phyloP scores from a whole-genome alignment of 768 basidiomycete species.

The Cystobasidiopsis lactophilus region DNA sequence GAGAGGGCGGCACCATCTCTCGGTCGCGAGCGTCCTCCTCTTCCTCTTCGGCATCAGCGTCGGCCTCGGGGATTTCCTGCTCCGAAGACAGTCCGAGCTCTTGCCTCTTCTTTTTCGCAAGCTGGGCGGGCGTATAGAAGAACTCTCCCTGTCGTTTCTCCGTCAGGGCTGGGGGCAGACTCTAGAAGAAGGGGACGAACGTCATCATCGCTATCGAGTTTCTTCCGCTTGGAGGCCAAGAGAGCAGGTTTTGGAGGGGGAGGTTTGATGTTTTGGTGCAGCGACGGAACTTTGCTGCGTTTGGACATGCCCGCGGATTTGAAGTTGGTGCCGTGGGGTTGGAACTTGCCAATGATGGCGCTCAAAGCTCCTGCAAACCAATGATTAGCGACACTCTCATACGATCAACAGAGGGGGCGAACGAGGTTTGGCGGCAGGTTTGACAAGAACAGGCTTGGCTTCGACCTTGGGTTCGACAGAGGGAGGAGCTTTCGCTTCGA shows the following conservation, averaged over 20 bases:
- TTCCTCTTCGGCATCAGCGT: background rate
- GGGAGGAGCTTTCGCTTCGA: no score
- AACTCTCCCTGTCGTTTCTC: background rate
- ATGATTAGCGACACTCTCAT: no score
- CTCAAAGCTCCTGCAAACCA: no score
- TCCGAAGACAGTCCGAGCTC: background rate
- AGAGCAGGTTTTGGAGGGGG: background rate
- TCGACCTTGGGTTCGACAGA: no score
- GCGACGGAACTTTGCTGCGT: background rate
- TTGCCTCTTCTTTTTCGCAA: background rate
- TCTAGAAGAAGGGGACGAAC: background rate
- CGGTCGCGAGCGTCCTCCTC: background rate
- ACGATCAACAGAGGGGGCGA: no score
- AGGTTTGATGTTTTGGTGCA: constrained; percentile 1
- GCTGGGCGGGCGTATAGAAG: background rate
- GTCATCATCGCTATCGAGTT: constrained; percentile 16
- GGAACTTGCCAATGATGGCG: no score
- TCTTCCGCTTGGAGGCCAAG: background rate
- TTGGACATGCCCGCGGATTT: background rate
- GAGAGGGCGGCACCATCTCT: no score
- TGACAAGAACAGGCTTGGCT: no score
- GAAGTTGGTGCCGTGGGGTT: no score
- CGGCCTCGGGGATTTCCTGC: background rate
- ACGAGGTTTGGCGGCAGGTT: no score
- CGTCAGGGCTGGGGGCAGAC: background rate